These are phyloP conservation scores for Manihot esculenta DNA, from an alignment of 441 rosid species.

Conservation along the genomic window DNA sequence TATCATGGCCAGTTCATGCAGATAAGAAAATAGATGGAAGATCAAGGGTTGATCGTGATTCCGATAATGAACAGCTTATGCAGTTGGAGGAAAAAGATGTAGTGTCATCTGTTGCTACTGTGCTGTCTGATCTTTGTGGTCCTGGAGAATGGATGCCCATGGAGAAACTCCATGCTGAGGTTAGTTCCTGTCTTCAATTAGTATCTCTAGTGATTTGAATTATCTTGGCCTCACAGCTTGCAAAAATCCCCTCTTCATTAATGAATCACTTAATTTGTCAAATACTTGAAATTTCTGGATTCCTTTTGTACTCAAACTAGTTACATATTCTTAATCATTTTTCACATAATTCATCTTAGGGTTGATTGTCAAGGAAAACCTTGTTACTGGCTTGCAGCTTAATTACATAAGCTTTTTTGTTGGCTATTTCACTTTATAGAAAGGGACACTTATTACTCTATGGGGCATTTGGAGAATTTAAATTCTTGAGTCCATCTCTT, in stretches of 20 bases:
- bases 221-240: background rate
- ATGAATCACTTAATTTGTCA: background rate
- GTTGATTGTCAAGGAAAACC: too few relatives aligned
- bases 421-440: too few relatives aligned
- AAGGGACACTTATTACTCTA: too few relatives aligned
- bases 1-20: conserved; percentile 30
- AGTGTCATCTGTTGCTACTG: conserved; percentile 96
- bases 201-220: background rate
- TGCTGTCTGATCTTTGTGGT: conserved; percentile 93
- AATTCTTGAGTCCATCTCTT: background rate
- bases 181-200: conserved; percentile 28
- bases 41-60: conserved; percentile 74
- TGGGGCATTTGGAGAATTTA: background rate
- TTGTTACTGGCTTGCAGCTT: too few relatives aligned
- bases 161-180: conserved; percentile 90
- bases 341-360: background rate
- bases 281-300: background rate
- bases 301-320: background rate
- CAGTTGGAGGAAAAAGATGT: conserved; percentile 95
- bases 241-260: background rate
- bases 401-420: too few relatives aligned
- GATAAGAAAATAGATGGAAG: conserved; percentile 85
- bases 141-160: conserved; percentile 99
- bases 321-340: background rate
- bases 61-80: conserved; percentile 85